Conservation (phyloP, 306 rosid species). For the Cicer pinnatifidum region DNA sequence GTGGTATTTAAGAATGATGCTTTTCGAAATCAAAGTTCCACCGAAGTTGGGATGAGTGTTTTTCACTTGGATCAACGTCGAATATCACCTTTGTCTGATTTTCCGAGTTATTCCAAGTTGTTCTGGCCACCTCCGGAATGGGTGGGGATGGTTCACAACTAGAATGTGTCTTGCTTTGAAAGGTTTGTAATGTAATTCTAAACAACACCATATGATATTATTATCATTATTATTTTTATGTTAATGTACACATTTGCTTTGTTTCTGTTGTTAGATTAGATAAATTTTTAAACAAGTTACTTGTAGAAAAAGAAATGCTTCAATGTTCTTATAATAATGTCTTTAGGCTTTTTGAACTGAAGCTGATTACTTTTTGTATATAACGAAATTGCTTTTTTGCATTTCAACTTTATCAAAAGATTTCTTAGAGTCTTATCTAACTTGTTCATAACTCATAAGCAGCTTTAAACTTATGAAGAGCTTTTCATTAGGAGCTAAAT, state of each 20-base stretch:
- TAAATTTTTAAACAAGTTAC: neutral
- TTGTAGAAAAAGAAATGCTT: neutral
- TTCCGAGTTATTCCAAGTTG: slow-evolving; percentile 56
- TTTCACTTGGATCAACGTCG: slow-evolving; percentile 55
- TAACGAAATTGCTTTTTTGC: no score
- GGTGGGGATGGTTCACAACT: slow-evolving; percentile 43
- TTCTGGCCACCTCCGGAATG: slow-evolving; percentile 85
- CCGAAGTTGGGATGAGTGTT: slow-evolving; percentile 58
- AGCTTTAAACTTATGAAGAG: neutral
- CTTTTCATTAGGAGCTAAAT: neutral
- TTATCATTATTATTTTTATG: neutral
- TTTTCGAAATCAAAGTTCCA: slow-evolving; percentile 13
- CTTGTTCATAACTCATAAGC: neutral
- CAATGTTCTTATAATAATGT: neutral
- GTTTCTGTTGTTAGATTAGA: neutral
- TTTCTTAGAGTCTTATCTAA: neutral
- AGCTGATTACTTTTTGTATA: neutral
- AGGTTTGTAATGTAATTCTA: neutral
- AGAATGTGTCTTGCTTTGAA: neutral
- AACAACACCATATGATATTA: neutral
- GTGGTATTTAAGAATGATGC: slow-evolving; percentile 61
- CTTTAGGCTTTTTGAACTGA: neutral
- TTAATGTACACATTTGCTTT: neutral
- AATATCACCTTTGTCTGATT: slow-evolving; percentile 56
- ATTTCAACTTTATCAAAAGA: no score